Evolutionary conservation across 805 yeast genomes (phyloP).

Genomic region (Candida alai): DNA sequence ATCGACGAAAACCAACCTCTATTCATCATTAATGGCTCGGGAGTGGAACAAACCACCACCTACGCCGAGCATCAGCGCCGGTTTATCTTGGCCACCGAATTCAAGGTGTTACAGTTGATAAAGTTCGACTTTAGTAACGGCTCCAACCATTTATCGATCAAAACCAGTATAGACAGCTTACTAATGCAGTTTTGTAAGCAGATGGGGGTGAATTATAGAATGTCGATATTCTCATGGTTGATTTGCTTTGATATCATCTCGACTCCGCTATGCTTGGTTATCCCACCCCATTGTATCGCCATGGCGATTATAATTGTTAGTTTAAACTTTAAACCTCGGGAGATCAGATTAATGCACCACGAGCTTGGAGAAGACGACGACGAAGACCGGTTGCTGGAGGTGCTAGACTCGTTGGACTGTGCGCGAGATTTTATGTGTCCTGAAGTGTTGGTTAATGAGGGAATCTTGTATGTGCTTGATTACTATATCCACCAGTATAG

Average conservation of each 20-base stretch:
- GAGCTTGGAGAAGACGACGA: conserved; percentile 14
- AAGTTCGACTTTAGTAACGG: conserved; percentile 76
- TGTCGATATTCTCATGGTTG: conserved; percentile 65
- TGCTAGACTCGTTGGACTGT: conserved; percentile 31
- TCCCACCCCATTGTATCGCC: conserved; percentile 76
- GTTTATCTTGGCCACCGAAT: conserved; percentile 58
- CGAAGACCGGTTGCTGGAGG: conserved; percentile 8
- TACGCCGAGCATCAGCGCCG: conserved; percentile 50
- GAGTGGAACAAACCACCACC: background rate
- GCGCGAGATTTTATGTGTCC: conserved; percentile 38
- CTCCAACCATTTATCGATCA: conserved; percentile 19
- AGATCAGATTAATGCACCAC: conserved; percentile 21
- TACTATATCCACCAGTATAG: conserved; percentile 57
- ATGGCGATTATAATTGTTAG: conserved; percentile 63
- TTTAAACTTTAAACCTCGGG: conserved; percentile 41
- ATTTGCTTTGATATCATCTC: conserved; percentile 69
- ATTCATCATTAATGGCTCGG: conserved; percentile 6
- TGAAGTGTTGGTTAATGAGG: conserved; percentile 44
- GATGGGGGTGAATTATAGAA: conserved; percentile 41
- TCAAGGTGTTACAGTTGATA: conserved; percentile 68
- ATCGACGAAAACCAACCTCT: conserved; percentile 27
- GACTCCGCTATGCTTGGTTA: conserved; percentile 62
- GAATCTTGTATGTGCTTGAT: conserved; percentile 55
- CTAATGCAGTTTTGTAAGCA: conserved; percentile 58
- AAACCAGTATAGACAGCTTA: conserved; percentile 50